Evolutionary conservation across 345 rosid genomes (phyloP).

Genomic region (Diplotaxis tenuifolia): DNA sequence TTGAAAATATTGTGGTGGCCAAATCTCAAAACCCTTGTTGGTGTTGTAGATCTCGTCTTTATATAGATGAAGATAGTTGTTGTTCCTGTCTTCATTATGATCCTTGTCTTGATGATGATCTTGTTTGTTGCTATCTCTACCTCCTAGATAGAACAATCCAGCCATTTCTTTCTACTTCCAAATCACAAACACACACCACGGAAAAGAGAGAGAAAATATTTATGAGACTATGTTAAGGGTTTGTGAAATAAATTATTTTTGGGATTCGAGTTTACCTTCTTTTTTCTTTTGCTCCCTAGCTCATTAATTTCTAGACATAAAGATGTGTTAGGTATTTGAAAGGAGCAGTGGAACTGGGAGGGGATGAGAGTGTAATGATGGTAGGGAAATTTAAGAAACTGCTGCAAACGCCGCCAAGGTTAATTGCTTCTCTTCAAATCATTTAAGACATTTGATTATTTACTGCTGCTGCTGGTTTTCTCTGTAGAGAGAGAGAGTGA

Average conservation of each 20-base stretch:
- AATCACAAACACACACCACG: conserved; percentile 35
- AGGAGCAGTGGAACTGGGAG: conserved; percentile 52
- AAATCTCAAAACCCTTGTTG: conserved; percentile 69
- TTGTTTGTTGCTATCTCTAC: conserved; percentile 46
- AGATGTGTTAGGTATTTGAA: conserved; percentile 40
- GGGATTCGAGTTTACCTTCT: conserved; percentile 32
- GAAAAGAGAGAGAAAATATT: conserved; percentile 10
- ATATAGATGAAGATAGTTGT: conserved; percentile 54
- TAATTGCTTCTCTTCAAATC: conserved; percentile 30
- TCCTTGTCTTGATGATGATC: conserved; percentile 43
- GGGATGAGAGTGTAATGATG: conserved; percentile 32
- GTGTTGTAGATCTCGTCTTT: conserved; percentile 72
- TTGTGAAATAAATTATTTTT: conserved; percentile 9
- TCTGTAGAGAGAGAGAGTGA: conserved; percentile 13
- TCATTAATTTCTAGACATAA: conserved; percentile 17
- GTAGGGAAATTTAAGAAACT: conserved; percentile 23
- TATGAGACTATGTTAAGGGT: conserved; percentile 10
- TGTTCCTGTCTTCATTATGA: conserved; percentile 49
- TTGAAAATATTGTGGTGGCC: conserved; percentile 65
- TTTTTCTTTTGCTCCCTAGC: neutral
- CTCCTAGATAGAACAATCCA: conserved; percentile 84
- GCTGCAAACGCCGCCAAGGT: conserved; percentile 94
- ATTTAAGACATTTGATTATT: conserved; percentile 28
- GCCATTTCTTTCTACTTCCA: conserved; percentile 65
- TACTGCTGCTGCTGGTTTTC: conserved; percentile 25